These are phyloP conservation scores for Sequoia sempervirens DNA, from an alignment of 75 land plant genomes.

Conservation along the genomic window DNA sequence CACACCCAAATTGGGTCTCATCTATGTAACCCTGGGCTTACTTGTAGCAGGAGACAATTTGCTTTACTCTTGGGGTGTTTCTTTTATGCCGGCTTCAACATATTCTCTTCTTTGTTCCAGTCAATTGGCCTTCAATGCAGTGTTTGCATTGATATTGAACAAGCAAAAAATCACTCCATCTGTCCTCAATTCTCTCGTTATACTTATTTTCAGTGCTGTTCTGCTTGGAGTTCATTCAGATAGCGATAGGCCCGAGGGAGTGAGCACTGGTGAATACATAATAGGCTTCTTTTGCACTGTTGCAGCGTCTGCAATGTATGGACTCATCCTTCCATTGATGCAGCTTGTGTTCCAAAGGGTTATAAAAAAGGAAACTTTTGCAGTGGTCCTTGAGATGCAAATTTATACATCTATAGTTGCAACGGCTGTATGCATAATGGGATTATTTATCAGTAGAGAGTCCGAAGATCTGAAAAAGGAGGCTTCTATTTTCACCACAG, in stretches of 20 bases:
- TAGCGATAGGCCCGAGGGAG: conserved; percentile 17
- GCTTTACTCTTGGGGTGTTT: conserved; percentile 54
- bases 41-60: conserved; percentile 54
- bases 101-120: conserved; percentile 51
- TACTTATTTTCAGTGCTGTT: conserved; percentile 46
- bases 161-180: conserved; percentile 43
- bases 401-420: conserved; percentile 40
- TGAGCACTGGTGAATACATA: conserved; percentile 12
- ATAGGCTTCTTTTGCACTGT: conserved; percentile 50
- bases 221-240: conserved; percentile 34
- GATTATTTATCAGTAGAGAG: conserved; percentile 52
- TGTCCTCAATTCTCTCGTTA: conserved; percentile 45
- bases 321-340: conserved; percentile 42
- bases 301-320: conserved; percentile 56
- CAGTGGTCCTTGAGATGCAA: conserved; percentile 48
- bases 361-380: conserved; percentile 39
- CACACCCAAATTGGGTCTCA: conserved; percentile 8
- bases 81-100: conserved; percentile 61
- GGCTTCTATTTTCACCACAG: conserved; percentile 23
- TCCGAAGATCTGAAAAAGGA: conserved; percentile 31
- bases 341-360: conserved; percentile 46
- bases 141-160: conserved; percentile 48
- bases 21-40: conserved; percentile 39
- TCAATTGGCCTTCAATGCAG: conserved; percentile 59
- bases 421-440: conserved; percentile 31